phyloP scores from a whole-genome alignment of 1,284 basidiomycete genomes.

The Pseudozyma sp. region DNA sequence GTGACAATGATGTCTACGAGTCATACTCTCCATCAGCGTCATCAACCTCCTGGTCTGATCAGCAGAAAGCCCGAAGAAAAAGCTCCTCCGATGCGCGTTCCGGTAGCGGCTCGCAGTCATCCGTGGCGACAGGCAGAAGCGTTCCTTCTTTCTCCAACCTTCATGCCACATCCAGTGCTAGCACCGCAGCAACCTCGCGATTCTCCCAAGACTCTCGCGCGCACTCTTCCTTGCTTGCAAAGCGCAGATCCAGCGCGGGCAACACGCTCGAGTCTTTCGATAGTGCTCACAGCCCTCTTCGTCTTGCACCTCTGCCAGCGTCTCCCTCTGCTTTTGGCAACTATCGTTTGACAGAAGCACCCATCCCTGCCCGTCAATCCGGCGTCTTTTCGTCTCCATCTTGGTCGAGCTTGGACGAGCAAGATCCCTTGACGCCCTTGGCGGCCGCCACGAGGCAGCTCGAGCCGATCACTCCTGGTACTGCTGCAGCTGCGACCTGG shows the following conservation, averaged over 20 bases:
- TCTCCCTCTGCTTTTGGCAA: conserved; percentile 36
- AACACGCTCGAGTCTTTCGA: conserved; percentile 23
- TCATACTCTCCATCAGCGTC: conserved; percentile 4
- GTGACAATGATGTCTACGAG: conserved; percentile 17
- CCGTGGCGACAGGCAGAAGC: conserved; percentile 24
- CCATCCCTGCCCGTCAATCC: neutral
- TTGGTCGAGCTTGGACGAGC: conserved; percentile 28
- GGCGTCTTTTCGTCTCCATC: conserved; percentile 7
- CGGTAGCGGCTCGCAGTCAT: conserved; percentile 15
- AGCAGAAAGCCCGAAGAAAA: conserved; percentile 9
- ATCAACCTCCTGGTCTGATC: conserved; percentile 3
- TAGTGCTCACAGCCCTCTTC: conserved; percentile 13
- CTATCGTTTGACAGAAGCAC: conserved; percentile 25
- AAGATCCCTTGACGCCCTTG: conserved; percentile 25
- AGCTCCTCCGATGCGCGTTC: conserved; percentile 20
- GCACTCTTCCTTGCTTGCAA: conserved; percentile 27
- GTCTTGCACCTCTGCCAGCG: conserved; percentile 30
- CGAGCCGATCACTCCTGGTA: conserved; percentile 34
- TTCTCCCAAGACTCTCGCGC: conserved; percentile 36
- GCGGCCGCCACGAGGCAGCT: conserved; percentile 2
- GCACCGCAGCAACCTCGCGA: conserved; percentile 22
- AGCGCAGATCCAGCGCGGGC: conserved; percentile 21
- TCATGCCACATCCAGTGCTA: conserved; percentile 13
- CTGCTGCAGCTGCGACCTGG: conserved; percentile 52
- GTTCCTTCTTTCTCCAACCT: conserved; percentile 16